Evolutionary conservation across 208 protist species (phyloP), one percentile per base, ranked within the genome.

Genomic region (Vickermania ingenoplastis): DNA sequence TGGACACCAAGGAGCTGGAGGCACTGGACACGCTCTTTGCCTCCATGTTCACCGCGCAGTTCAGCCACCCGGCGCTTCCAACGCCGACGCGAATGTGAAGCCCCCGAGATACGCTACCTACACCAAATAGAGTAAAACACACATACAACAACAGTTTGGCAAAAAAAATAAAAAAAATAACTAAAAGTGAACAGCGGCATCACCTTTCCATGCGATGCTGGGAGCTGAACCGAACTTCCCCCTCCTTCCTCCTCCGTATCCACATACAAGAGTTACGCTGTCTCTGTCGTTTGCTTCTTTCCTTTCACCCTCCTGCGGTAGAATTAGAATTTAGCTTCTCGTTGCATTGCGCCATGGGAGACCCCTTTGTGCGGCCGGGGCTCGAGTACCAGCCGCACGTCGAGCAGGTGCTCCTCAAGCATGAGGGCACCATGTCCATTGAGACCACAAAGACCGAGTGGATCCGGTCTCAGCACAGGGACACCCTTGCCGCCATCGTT

Each of bases 401-500:
- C 55, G 88, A 95, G 67, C 65, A 83, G 67, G 83, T 85, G 21
- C 70, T 95, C 41, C 77, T 94, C 29, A 75, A 79, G 52, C 65
- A 95, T 45, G 84, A 92, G 45, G 88, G 88, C 26, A 95, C 88
- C 13, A 73, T 92, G 59, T 89, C 78, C 21, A 29, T 89, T 13
- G 77, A 82, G 36, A 88, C 76, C 11, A 88, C 73, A n/a, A 92
- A 87, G 67, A 77, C 89, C 7, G 87, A 96, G 48, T 96, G 91
- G 88, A 53, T 92, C 31, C 73, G 79, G 4, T 83, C 76, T 59
- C 85, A 93, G 63, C 91, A 96, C 56, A 84, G 91, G 13, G 91
- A 96, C 65, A 92, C 91, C 0, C 54, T 88, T n/a, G 83, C 81
- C n/a, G 59, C 74, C 41, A 53, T 94, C 28, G 70, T 94, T 5